Conservation (phyloP, 176 grass and related monocot species). For the Aegilops tauschii region DNA sequence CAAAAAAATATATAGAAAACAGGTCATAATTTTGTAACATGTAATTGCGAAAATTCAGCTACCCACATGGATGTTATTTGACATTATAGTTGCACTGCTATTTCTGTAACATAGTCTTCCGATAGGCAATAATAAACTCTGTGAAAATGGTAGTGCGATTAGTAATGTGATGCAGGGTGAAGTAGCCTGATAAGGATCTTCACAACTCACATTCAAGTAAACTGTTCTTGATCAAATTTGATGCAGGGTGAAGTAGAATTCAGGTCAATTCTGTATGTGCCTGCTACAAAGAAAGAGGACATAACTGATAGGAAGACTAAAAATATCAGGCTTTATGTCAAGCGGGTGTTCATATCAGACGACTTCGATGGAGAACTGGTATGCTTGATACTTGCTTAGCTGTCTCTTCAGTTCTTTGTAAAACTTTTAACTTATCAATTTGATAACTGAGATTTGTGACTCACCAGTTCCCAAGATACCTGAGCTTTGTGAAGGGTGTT, state of each 20-base stretch:
- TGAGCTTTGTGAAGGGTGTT: slow-evolving; percentile 98
- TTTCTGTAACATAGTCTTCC: background rate
- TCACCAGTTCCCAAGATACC: slow-evolving; percentile 91
- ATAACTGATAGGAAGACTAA: slow-evolving; percentile 85
- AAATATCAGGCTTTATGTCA: slow-evolving; percentile 94
- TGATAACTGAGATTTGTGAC: slow-evolving; percentile 4
- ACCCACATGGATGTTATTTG: background rate
- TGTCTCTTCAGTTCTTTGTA: slow-evolving; percentile 10
- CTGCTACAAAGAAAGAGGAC: slow-evolving; percentile 80
- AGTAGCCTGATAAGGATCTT: background rate
- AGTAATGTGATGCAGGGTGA: background rate
- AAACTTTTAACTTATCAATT: background rate
- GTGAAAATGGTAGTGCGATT: background rate
- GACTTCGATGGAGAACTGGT: slow-evolving; percentile 96
- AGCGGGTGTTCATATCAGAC: slow-evolving; percentile 96
- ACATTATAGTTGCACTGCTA: background rate
- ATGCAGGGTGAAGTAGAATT: slow-evolving; percentile 97
- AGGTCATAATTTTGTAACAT: background rate
- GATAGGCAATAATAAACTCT: background rate
- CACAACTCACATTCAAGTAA: background rate
- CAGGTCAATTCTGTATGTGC: slow-evolving; percentile 94
- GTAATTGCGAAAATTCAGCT: background rate
- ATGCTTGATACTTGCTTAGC: slow-evolving; percentile 11
- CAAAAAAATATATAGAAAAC: background rate
- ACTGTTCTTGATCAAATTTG: slow-evolving; percentile 17